phyloP scores from a whole-genome alignment of 148 eudicot species.

The Cornus controversa region DNA sequence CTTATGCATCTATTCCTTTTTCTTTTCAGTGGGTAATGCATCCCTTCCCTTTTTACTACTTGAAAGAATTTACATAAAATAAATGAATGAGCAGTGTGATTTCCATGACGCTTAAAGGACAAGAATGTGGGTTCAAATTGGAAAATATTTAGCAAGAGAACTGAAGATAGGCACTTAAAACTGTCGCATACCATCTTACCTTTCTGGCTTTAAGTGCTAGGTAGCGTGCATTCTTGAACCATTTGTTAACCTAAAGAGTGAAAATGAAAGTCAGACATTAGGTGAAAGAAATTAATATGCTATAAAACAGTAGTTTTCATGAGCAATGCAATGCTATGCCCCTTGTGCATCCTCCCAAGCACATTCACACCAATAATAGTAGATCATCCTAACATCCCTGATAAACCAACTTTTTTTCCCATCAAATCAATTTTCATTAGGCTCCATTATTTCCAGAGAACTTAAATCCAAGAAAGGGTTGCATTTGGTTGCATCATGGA shows the following conservation, averaged over 20 bases:
- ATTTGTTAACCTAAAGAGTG: slow-evolving; percentile 67
- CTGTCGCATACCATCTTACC: slow-evolving; percentile 36
- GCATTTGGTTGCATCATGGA: background rate
- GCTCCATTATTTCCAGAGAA: background rate
- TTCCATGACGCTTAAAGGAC: background rate
- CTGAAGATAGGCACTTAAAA: background rate
- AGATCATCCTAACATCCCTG: background rate
- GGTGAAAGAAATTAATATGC: background rate
- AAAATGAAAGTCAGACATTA: slow-evolving; percentile 4
- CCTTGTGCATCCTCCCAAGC: background rate
- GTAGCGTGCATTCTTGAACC: slow-evolving; percentile 99
- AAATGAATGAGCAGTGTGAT: background rate
- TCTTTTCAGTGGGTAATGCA: no score
- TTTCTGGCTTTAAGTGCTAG: slow-evolving; percentile 73
- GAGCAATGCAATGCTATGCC: background rate
- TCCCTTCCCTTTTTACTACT: background rate
- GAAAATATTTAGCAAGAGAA: background rate
- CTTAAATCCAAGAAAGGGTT: background rate
- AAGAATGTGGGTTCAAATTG: background rate
- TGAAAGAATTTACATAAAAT: background rate
- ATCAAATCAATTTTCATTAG: background rate
- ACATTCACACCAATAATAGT: background rate
- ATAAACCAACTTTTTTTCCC: background rate
- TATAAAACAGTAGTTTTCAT: background rate
- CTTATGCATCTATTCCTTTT: background rate